phyloP scores from a whole-genome alignment of 306 rosid species.

The Quercus gilva region DNA sequence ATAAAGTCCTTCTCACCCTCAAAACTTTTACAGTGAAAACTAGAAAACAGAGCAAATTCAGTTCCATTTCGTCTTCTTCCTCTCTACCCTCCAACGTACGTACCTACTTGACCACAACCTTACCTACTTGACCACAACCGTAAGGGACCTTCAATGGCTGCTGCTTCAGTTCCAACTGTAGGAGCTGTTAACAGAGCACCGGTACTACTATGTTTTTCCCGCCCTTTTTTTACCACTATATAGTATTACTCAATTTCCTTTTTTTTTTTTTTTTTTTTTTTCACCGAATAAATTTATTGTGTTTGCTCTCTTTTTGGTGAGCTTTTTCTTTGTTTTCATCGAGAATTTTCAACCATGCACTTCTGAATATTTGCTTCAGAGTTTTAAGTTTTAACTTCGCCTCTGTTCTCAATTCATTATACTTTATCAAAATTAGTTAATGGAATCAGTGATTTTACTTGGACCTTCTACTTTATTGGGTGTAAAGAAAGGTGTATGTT shows the following conservation, averaged over 20 bases:
- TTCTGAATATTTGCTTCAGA: not conserved
- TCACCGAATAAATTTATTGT: not conserved
- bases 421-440: constrained; percentile 3
- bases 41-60: not conserved
- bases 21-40: constrained; percentile 19
- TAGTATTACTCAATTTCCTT: not conserved
- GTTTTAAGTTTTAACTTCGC: not conserved
- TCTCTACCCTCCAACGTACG: not conserved
- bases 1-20: constrained; percentile 24
- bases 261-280: not conserved
- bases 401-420: not conserved
- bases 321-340: not conserved
- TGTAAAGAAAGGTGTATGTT: not conserved
- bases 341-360: not conserved
- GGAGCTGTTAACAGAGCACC: constrained; percentile 50
- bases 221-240: not conserved
- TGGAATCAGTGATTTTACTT: constrained; percentile 3
- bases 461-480: not conserved
- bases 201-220: constrained; percentile 36
- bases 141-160: constrained; percentile 33
- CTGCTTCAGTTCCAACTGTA: constrained; percentile 53
- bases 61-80: constrained; percentile 23
- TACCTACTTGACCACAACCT: not conserved
- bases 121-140: not conserved
- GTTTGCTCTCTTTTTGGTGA: not conserved